phyloP scores from a whole-genome alignment of 371 early-diverging fungal genomes.

The Mucor irregularis region DNA sequence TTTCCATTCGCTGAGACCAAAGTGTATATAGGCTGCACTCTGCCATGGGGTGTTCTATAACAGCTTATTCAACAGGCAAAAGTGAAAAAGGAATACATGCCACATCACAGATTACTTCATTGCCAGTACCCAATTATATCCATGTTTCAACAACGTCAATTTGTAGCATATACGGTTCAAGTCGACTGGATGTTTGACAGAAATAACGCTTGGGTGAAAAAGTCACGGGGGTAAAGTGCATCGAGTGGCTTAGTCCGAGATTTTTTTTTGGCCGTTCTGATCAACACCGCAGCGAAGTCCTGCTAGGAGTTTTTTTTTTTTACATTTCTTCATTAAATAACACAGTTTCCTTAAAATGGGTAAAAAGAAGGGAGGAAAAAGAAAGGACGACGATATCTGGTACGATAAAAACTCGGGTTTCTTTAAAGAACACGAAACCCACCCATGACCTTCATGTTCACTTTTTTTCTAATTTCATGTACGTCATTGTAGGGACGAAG shows the following conservation, averaged over 20 bases:
- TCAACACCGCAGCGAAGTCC: neutral
- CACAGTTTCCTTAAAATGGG: conserved; percentile 30
- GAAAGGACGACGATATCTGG: conserved; percentile 59
- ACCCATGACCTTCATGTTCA: neutral
- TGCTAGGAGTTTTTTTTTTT: conserved; percentile 28
- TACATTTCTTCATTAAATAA: conserved; percentile 24
- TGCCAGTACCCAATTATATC: no score
- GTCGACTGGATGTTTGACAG: no score
- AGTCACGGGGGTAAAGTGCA: neutral
- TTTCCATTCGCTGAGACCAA: no score
- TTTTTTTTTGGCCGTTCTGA: neutral
- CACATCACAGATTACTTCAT: no score
- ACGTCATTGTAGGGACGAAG: conserved; percentile 18
- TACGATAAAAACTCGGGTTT: no score
- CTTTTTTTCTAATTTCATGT: neutral
- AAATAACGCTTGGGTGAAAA: neutral
- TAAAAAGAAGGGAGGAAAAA: conserved; percentile 53
- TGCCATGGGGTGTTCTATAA: no score
- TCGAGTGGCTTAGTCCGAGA: conserved; percentile 1
- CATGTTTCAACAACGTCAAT: no score
- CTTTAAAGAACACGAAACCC: neutral
- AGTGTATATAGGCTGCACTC: no score
- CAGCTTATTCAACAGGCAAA: no score
- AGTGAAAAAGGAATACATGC: conserved; percentile 1
- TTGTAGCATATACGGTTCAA: no score